phyloP scores from a whole-genome alignment of 805 yeast genomes.

The Scheffersomyces coipomensis region DNA sequence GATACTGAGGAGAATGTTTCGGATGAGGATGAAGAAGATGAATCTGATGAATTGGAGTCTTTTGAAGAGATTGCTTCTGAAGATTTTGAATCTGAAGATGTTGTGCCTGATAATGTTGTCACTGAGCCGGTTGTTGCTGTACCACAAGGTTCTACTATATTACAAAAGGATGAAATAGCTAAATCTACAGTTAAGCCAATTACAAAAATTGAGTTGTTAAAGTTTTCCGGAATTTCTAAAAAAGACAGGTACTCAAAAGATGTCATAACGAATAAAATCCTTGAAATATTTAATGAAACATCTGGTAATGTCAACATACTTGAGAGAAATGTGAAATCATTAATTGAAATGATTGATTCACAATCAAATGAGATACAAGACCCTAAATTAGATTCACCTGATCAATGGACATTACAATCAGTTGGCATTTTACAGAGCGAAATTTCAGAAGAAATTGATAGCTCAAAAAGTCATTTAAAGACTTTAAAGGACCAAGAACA shows the following conservation, averaged over 20 bases:
- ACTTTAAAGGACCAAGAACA: neutral
- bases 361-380: neutral
- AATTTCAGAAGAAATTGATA: neutral
- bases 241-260: neutral
- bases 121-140: too few species aligned
- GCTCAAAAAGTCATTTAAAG: neutral
- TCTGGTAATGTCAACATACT: conserved; percentile 24
- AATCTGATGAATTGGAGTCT: neutral
- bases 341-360: conserved; percentile 12
- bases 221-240: conserved; percentile 4
- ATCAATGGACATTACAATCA: neutral
- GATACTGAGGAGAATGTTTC: conserved; percentile 1
- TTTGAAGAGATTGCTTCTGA: too few species aligned
- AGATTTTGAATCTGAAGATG: too few species aligned
- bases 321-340: conserved; percentile 14
- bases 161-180: neutral
- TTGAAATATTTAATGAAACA: conserved; percentile 21
- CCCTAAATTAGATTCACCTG: neutral
- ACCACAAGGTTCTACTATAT: too few species aligned
- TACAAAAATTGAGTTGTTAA: neutral
- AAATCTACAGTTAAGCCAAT: conserved; percentile 2
- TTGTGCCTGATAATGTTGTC: too few species aligned
- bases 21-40: conserved; percentile 2
- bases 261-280: conserved; percentile 13
- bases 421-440: neutral